Conservation (phyloP, 1,139 yeast species). For the Trichomonascaceae sp. region DNA sequence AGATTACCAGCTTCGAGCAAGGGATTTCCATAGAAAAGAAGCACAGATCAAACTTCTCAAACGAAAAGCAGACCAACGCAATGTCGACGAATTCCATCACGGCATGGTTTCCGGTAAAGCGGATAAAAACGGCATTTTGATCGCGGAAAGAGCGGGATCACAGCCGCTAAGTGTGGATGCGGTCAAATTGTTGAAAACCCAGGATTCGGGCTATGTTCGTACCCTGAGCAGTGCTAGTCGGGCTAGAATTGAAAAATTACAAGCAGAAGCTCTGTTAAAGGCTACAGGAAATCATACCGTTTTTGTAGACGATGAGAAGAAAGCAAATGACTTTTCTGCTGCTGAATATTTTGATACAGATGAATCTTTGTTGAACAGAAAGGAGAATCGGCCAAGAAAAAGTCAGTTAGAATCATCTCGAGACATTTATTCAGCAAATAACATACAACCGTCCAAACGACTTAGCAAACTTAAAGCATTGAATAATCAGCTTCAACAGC, state of each 20-base stretch:
- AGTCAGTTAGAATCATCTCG: conserved; percentile 48
- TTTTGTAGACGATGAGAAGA: conserved; percentile 62
- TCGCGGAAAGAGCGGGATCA: conserved; percentile 56
- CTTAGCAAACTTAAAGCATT: conserved; percentile 51
- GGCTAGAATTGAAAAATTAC: conserved; percentile 56
- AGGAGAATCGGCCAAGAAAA: conserved; percentile 65
- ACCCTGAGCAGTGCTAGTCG: conserved; percentile 67
- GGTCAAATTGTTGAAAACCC: conserved; percentile 76
- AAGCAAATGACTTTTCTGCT: conserved; percentile 55
- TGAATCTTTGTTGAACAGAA: conserved; percentile 50
- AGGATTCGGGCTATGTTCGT: conserved; percentile 79
- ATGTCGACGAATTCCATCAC: conserved; percentile 97
- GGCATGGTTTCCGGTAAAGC: conserved; percentile 73
- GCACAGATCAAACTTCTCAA: conserved; percentile 73
- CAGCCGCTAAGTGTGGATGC: conserved; percentile 63
- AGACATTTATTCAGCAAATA: conserved; percentile 6
- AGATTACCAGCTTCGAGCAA: conserved; percentile 84
- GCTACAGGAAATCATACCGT: conserved; percentile 63
- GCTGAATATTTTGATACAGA: conserved; percentile 67
- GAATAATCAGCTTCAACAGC: conserved; percentile 48
- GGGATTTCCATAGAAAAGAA: conserved; percentile 83
- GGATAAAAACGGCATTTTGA: conserved; percentile 59
- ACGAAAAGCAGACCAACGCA: conserved; percentile 63
- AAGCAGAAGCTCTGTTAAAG: conserved; percentile 48
- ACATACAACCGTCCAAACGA: conserved; percentile 38